A percentile compares a stretch with the other conserved stretches of the same genome.
Evolutionary conservation across 139 green algal species (phyloP).

Genomic region (Pleodorina starrii): DNA sequence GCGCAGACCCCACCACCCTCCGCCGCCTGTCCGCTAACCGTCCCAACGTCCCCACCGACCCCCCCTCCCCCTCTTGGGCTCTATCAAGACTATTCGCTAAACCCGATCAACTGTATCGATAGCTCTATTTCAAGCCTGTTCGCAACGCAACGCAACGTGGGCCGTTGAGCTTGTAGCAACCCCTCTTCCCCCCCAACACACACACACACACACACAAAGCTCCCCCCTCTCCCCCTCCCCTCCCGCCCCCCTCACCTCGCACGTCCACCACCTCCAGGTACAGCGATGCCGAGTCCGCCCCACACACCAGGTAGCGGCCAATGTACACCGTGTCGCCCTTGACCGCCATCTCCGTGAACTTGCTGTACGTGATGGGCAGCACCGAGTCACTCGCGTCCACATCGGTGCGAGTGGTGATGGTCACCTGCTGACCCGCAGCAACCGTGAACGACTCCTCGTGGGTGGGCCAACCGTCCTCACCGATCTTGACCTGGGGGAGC

Average conservation of each 20-base stretch:
- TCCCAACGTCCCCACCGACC: too few relatives aligned
- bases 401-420: conserved; percentile 57
- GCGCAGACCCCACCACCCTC: too few relatives aligned
- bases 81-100: too few relatives aligned
- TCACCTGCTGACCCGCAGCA: conserved; percentile 60
- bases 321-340: conserved; percentile 92
- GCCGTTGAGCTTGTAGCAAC: too few relatives aligned
- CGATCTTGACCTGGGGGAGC: conserved; percentile 57
- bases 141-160: too few relatives aligned
- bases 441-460: conserved; percentile 69
- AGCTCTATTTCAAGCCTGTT: too few relatives aligned
- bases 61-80: too few relatives aligned
- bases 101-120: too few relatives aligned
- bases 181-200: too few relatives aligned
- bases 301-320: conserved; percentile 92
- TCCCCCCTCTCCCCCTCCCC: too few relatives aligned
- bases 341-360: conserved; percentile 80
- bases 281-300: conserved; percentile 85
- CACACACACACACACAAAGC: too few relatives aligned
- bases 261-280: conserved; percentile 83
- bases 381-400: conserved; percentile 62
- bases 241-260: conserved; percentile 41
- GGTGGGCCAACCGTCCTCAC: conserved; percentile 85
- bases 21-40: too few relatives aligned
- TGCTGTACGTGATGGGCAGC: conserved; percentile 87